Evolutionary conservation across 2,329 filamentous ascomycete genomes (phyloP).

Genomic region (Orbilia ellipsospora): DNA sequence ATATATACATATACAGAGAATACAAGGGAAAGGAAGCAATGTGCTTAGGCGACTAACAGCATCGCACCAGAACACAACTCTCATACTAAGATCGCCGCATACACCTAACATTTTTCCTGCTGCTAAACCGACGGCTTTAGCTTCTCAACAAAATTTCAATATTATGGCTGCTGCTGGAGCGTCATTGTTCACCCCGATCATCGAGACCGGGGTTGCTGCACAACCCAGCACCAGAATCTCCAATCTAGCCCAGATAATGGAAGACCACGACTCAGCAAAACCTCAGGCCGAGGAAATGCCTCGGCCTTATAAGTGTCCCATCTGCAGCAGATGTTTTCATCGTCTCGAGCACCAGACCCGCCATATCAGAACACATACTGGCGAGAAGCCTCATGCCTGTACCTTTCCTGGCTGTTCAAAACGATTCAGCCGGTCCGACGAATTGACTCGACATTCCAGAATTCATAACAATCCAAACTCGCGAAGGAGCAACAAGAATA

Average conservation of each 20-base stretch:
- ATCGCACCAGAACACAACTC: too few species aligned
- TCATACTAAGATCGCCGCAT: not conserved
- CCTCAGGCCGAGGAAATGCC: conserved; percentile 74
- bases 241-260: conserved; percentile 53
- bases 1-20: too few species aligned
- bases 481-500: conserved; percentile 85
- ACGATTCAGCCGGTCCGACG: conserved; percentile 94
- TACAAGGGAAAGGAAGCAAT: too few species aligned
- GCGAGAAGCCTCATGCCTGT: conserved; percentile 97
- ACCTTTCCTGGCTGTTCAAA: conserved; percentile 95
- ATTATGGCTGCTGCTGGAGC: conserved; percentile 45
- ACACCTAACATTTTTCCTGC: not conserved
- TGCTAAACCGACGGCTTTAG: not conserved
- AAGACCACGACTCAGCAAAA: conserved; percentile 52
- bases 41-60: too few species aligned
- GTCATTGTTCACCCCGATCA: conserved; percentile 54
- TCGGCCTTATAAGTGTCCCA: conserved; percentile 95
- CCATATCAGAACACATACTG: conserved; percentile 96
- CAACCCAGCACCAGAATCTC: conserved; percentile 48
- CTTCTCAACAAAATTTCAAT: not conserved
- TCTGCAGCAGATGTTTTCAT: conserved; percentile 99
- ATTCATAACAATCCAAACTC: conserved; percentile 99
- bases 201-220: conserved; percentile 49
- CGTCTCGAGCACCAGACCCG: conserved; percentile 91
- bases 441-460: conserved; percentile 93